Conservation (phyloP, 225 moss, liverwort and hornwort species). For the Thuidium tamariscinum region DNA sequence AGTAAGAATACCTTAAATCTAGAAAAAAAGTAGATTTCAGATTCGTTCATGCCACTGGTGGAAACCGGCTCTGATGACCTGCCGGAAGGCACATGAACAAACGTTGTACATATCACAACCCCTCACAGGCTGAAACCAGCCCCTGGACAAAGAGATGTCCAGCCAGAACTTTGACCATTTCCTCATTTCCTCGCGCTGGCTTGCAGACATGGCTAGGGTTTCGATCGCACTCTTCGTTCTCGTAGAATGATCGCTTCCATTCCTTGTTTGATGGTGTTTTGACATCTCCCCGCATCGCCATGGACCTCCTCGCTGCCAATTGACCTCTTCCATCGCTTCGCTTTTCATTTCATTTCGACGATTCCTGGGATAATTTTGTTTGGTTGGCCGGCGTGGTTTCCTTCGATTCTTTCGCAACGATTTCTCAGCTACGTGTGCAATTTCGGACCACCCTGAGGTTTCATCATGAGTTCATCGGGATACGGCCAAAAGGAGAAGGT, state of each 20-base stretch:
- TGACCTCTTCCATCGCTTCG: not conserved
- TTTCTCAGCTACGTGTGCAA: not conserved
- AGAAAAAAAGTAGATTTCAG: not conserved
- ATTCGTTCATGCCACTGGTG: not conserved
- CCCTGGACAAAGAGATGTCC: not conserved
- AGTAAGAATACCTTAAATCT: not conserved
- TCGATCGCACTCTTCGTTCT: not conserved
- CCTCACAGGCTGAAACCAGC: not conserved
- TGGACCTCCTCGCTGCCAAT: not conserved
- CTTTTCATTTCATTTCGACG: not conserved
- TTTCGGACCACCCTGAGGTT: not conserved
- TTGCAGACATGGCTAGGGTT: not conserved
- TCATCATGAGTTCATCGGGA: constrained; percentile 59
- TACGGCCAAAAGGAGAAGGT: constrained; percentile 56
- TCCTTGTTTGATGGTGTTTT: not conserved
- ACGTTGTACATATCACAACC: not conserved
- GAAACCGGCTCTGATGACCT: not conserved
- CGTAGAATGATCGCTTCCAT: not conserved
- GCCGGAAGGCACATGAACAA: not conserved
- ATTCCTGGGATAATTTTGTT: not conserved
- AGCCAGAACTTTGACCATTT: not conserved
- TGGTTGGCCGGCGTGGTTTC: not conserved
- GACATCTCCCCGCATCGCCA: not conserved
- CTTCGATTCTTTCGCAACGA: not conserved
- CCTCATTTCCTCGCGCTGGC: not conserved